phyloP scores from a whole-genome alignment of 441 rosid species.

The Populus hybrid region DNA sequence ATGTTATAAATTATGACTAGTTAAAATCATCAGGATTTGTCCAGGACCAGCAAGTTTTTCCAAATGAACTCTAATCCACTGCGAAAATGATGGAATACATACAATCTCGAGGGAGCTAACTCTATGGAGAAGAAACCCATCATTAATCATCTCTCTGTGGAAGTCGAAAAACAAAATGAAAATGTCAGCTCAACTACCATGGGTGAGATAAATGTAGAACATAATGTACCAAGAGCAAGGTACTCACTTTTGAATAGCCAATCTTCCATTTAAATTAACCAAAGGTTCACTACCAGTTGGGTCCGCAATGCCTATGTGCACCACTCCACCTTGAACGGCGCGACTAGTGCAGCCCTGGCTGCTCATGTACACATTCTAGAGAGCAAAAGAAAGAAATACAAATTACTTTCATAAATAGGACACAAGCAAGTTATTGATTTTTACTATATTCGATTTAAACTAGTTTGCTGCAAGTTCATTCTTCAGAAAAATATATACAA shows the following conservation, averaged over 20 bases:
- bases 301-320: constrained; percentile 46
- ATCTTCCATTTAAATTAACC: constrained; percentile 20
- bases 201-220: not conserved
- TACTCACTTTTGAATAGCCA: constrained; percentile 19
- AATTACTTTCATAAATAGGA: not conserved
- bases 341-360: constrained; percentile 38
- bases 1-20: too few relatives aligned
- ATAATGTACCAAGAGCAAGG: not conserved
- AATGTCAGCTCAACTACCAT: constrained; percentile 8
- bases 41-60: not conserved
- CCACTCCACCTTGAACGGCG: constrained; percentile 29
- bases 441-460: not conserved
- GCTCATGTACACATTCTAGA: constrained; percentile 64
- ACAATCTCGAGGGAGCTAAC: constrained; percentile 57
- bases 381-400: constrained; percentile 16
- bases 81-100: constrained; percentile 28
- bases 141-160: constrained; percentile 39
- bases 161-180: not conserved
- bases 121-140: constrained; percentile 81
- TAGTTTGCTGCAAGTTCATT: not conserved
- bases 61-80: not conserved
- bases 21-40: not conserved
- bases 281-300: constrained; percentile 15
- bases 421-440: not conserved
- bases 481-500: not conserved